Evolutionary conservation across 768 basidiomycete genomes (phyloP), one percentile per base, ranked within the genome.

Genomic region (Rhizopogon rudus): DNA sequence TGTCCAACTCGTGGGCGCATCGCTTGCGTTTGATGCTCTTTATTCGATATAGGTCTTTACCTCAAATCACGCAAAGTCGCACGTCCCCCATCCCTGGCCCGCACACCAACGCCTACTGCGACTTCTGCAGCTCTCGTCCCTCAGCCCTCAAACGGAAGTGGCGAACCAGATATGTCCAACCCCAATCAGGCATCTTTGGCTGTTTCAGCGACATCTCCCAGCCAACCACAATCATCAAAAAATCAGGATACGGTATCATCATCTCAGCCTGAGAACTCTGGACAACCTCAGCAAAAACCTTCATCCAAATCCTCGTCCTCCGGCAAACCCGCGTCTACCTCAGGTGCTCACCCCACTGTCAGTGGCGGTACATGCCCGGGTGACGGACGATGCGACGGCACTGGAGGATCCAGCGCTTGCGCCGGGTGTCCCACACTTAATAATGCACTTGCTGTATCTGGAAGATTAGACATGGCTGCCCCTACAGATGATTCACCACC

Each of bases 401-500:
- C 92, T 12, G 97, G 97, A 63, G 97, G 97, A 52, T 86, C 93
- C 60, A 84, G 83, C 57, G 87, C 91, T 59, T 99, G 97, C 71
- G 83, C 87, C 60, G 97, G 97, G 44, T 99, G 97, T 70, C 97
- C 97, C 12, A 95, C 96, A 33, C 93, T 85, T 75, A 99, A 98
- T 77, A 99, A 99, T 67, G 81, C 80, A 51, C 74, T 84, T 57
- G 71, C 76, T 57, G 73, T 77, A 44, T 71, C 75, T 53, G 69
- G 75, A 55, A 71, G 75, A 52, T 56, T 66, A 53, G 80, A 74
- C 53, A 66, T 73, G 41, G 75, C 73, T 22, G 55, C 60, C 29
- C 37, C 57, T 54, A 59, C 57, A 17, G 59, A 63, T 3, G 70
- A 68, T 42, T 31, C 63, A 28, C 52, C 61, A 8, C 60, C 59